Evolutionary conservation across 768 basidiomycete species (phyloP).

Genomic region (Phlegmacium glaucopus): DNA sequence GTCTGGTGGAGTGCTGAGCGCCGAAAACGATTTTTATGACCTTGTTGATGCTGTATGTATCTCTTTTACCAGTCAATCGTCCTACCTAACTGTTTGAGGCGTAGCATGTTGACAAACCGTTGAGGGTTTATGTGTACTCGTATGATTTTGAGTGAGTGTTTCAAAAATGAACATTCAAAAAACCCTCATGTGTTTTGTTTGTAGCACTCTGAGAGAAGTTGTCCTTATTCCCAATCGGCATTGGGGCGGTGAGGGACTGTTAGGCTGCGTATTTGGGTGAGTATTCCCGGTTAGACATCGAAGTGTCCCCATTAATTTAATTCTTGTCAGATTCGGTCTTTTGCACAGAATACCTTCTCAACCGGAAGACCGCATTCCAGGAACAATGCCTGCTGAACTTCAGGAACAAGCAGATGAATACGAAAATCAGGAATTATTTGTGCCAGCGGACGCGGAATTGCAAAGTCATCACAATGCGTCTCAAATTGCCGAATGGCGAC

Average conservation of each 20-base stretch:
- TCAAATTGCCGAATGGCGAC: conserved; percentile 27
- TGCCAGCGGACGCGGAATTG: conserved; percentile 58
- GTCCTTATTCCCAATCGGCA: conserved; percentile 94
- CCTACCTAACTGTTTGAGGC: conserved; percentile 5
- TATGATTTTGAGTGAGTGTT: conserved; percentile 88
- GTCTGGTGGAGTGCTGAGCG: conserved; percentile 88
- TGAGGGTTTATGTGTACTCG: conserved; percentile 95
- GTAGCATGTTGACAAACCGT: conserved; percentile 90
- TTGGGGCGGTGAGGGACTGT: conserved; percentile 95
- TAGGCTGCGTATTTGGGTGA: conserved; percentile 95
- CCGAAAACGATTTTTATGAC: conserved; percentile 96
- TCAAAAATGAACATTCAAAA: conserved; percentile 1
- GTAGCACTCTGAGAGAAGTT: conserved; percentile 86
- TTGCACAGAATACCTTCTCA: conserved; percentile 91
- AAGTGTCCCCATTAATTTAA: conserved; percentile 1
- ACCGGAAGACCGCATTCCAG: conserved; percentile 53
- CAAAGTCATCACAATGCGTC: conserved; percentile 23
- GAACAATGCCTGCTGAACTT: conserved; percentile 54
- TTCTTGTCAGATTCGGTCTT: conserved; percentile 67
- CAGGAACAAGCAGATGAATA: conserved; percentile 46
- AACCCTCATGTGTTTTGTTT: neutral
- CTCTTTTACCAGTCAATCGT: neutral
- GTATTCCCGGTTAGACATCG: conserved; percentile 21
- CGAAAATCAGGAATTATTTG: conserved; percentile 66
- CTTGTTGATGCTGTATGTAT: conserved; percentile 84